Base-by-base conservation (phyloP, 305 asterid species). In the Coffea humblotiana region DNA sequence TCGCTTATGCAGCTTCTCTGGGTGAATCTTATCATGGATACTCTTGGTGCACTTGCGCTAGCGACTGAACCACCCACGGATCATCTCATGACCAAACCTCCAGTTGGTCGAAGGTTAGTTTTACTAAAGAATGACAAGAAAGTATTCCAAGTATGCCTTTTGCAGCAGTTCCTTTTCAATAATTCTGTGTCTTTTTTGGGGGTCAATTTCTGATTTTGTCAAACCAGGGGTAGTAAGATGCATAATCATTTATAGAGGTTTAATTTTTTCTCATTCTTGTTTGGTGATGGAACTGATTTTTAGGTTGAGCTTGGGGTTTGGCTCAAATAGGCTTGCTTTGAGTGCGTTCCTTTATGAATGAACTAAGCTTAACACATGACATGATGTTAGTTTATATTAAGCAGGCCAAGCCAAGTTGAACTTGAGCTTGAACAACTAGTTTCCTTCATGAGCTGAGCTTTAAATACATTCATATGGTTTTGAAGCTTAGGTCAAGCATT, bases 11-110 rank as follows among this genome's bases (percentile, higher is more conserved):
- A 93, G 65, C 84, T 93, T 3, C 74, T 92, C 47, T 91, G 97
- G 97, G 92, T 93, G 19, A 93, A 93, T 70, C 85, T 93, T 47
- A 89, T 91, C 15, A 90, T 87, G 92, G 97, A 91, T 72, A 93
- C 97, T 0, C 76, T 93, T 1, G 97, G 94, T 0, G 97, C 97
- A 48, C 35, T 91, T 32, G 95, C 96, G 19, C 85, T 91, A 0
- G 93, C 95, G 0, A 93, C 92, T 7, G 97, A 90, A 75, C 83
- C 80, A 72, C 97, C 97, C 23, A 86, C 90, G 0, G 58, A 73
- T 21, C 92, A 91, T 71, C 89, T 93, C 5, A 88, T 91, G 92
- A 82, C 84, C 68, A 90, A 83, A 76, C 78, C 77, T n/a, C 95
- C 93, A 0, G 92, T 87, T 54, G 92, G 92, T 0, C 80, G 93